Evolutionary conservation across 805 yeast genomes (phyloP).

Genomic region (Yamadazyma insecticola): DNA sequence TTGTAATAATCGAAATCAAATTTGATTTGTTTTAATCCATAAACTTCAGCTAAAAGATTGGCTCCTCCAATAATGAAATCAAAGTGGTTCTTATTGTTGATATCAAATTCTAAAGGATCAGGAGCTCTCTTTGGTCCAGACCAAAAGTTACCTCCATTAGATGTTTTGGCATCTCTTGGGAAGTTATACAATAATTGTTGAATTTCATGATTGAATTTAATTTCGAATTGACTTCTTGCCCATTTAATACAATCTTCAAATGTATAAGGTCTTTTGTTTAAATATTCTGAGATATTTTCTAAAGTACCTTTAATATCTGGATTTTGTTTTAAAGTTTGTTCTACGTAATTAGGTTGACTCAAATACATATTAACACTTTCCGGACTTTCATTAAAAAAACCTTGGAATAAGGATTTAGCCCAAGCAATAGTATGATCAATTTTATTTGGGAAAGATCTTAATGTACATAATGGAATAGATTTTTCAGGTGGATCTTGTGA

Average conservation of each 20-base stretch:
- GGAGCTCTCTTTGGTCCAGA: slow-evolving; percentile 98
- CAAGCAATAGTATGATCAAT: slow-evolving; percentile 99
- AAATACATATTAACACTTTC: slow-evolving; percentile 89
- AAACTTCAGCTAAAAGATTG: slow-evolving; percentile 82
- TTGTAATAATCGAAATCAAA: slow-evolving; percentile 49
- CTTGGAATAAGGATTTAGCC: slow-evolving; percentile 95
- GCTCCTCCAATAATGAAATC: slow-evolving; percentile 87
- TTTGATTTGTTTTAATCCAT: slow-evolving; percentile 73
- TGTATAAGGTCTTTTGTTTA: slow-evolving; percentile 76
- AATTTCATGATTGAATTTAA: slow-evolving; percentile 79
- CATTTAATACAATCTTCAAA: slow-evolving; percentile 94
- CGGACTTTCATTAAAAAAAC: slow-evolving; percentile 84
- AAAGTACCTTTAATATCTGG: slow-evolving; percentile 87
- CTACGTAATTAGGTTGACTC: slow-evolving; percentile 89
- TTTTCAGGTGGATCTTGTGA: slow-evolving; percentile 99
- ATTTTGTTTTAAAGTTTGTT: slow-evolving; percentile 83
- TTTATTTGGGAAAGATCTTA: slow-evolving; percentile 95
- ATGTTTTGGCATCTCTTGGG: slow-evolving; percentile 89
- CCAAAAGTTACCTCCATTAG: slow-evolving; percentile 94
- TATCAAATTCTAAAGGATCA: slow-evolving; percentile 72
- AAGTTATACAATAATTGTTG: slow-evolving; percentile 88
- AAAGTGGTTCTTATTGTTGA: slow-evolving; percentile 70
- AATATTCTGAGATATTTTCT: slow-evolving; percentile 71
- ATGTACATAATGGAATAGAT: slow-evolving; percentile 93
- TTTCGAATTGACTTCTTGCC: slow-evolving; percentile 90